Evolutionary conservation across 1,284 basidiomycete species (phyloP).

Genomic region (Polyporus tsugae): DNA sequence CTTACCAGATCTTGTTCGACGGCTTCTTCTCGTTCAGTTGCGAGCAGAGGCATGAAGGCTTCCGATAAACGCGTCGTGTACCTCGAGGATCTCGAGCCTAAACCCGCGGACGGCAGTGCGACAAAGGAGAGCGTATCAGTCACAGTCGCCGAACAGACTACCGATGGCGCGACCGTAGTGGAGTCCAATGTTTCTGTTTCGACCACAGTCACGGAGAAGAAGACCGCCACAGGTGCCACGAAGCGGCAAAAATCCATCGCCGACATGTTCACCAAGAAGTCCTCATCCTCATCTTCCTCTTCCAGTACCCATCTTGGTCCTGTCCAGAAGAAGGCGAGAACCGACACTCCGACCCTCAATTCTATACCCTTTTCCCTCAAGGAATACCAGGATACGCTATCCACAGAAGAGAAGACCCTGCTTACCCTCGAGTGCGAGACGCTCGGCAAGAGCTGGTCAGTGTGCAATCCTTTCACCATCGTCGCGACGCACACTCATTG

Average conservation of each 20-base stretch:
- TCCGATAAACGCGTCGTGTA: conserved; percentile 51
- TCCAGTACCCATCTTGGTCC: conserved; percentile 18
- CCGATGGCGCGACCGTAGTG: conserved; percentile 15
- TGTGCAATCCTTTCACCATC: conserved; percentile 19
- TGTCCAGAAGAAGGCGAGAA: conserved; percentile 44
- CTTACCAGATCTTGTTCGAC: conserved; percentile 15
- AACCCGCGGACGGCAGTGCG: conserved; percentile 14
- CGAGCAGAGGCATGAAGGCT: conserved; percentile 40
- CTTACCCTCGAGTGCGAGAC: conserved; percentile 74
- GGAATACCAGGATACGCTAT: conserved; percentile 61
- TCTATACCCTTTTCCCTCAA: conserved; percentile 74
- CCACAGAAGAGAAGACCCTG: conserved; percentile 64
- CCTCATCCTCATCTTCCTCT: conserved; percentile 18
- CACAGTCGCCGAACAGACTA: conserved; percentile 12
- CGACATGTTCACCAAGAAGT: conserved; percentile 61
- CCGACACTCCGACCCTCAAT: conserved; percentile 55
- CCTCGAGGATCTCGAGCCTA: conserved; percentile 62
- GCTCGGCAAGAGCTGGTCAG: conserved; percentile 79
- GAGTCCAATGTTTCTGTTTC: conserved; percentile 20
- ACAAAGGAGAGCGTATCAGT: conserved; percentile 26
- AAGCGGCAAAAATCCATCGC: conserved; percentile 73
- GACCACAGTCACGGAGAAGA: conserved; percentile 19
- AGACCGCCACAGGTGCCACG: conserved; percentile 40
- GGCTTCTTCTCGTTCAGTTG: not conserved
- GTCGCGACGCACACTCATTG: not conserved